Conservation (phyloP, 495 filamentous ascomycete genomes). For the Cercophora scortea region DNA sequence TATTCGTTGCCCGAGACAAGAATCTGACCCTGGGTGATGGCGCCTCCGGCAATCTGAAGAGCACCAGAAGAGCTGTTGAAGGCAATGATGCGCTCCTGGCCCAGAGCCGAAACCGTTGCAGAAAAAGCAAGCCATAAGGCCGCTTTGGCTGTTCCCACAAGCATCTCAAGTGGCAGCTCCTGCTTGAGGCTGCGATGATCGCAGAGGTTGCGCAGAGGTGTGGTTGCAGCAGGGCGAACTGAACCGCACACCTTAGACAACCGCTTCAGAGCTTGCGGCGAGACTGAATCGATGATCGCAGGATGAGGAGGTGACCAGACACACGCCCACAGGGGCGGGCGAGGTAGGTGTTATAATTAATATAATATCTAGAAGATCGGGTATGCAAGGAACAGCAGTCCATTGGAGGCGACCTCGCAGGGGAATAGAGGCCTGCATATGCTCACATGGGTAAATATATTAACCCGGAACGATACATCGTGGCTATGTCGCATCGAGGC, state of each 20-base stretch:
- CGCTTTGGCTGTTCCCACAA: conserved; percentile 12
- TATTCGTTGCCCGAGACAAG: conserved; percentile 50
- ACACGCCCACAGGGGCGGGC: neutral
- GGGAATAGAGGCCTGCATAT: neutral
- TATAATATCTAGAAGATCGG: conserved; percentile 8
- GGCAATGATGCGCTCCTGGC: conserved; percentile 49
- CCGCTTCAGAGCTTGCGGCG: neutral
- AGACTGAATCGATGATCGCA: neutral
- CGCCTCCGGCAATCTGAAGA: conserved; percentile 39
- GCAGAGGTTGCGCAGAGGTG: neutral
- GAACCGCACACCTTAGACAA: neutral
- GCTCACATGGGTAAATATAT: conserved; percentile 22
- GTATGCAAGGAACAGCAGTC: conserved; percentile 21
- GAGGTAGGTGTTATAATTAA: conserved; percentile 7
- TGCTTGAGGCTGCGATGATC: neutral
- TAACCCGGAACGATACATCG: conserved; percentile 10
- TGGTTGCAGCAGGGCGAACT: neutral
- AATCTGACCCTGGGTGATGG: conserved; percentile 39
- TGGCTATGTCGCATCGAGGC: conserved; percentile 9
- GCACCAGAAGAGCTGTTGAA: conserved; percentile 31
- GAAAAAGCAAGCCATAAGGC: conserved; percentile 17
- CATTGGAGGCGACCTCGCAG: conserved; percentile 4
- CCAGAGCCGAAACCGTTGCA: conserved; percentile 36
- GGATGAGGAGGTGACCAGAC: neutral
- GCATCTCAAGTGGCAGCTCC: conserved; percentile 5